These are phyloP conservation scores for Scytalidium lignicola DNA, from an alignment of 2,329 filamentous ascomycete genomes.

Conservation along the genomic window DNA sequence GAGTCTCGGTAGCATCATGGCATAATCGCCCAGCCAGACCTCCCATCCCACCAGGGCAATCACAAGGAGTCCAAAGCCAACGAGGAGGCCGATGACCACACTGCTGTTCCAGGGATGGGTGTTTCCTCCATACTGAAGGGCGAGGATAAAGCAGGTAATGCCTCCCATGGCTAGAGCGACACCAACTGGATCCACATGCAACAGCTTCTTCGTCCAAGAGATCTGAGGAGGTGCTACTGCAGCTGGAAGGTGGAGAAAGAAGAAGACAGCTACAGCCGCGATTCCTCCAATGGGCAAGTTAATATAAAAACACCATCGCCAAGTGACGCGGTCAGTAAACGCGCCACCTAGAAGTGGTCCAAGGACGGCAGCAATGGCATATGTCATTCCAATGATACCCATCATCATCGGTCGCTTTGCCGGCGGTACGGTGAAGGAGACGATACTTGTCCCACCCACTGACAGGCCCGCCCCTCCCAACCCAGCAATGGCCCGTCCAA, in stretches of 20 bases:
- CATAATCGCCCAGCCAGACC: slow-evolving; percentile 35
- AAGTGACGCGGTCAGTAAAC: slow-evolving; percentile 28
- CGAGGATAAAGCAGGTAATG: slow-evolving; percentile 36
- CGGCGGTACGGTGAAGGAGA: slow-evolving; percentile 27
- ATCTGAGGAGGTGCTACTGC: slow-evolving; percentile 28
- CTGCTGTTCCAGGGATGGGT: slow-evolving; percentile 35
- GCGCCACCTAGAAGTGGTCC: slow-evolving; percentile 28
- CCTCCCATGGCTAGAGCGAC: slow-evolving; percentile 36
- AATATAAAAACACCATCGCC: slow-evolving; percentile 33
- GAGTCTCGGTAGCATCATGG: slow-evolving; percentile 41
- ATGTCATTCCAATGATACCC: slow-evolving; percentile 26
- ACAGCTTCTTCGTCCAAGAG: slow-evolving; percentile 33
- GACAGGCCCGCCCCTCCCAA: slow-evolving; percentile 26
- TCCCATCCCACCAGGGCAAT: slow-evolving; percentile 30
- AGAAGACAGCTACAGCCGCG: slow-evolving; percentile 30
- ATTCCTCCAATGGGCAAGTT: slow-evolving; percentile 34
- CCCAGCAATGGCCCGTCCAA: slow-evolving; percentile 28
- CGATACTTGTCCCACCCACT: slow-evolving; percentile 36
- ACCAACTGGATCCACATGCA: slow-evolving; percentile 40
- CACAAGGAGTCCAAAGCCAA: slow-evolving; percentile 25
- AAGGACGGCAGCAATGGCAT: slow-evolving; percentile 13
- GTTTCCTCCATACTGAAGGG: slow-evolving; percentile 38
- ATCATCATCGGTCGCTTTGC: slow-evolving; percentile 25
- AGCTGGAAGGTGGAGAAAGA: slow-evolving; percentile 35
- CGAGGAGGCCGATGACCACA: slow-evolving; percentile 34